Base-by-base conservation (phyloP, 768 basidiomycete species). In the Mycena epipterygia region DNA sequence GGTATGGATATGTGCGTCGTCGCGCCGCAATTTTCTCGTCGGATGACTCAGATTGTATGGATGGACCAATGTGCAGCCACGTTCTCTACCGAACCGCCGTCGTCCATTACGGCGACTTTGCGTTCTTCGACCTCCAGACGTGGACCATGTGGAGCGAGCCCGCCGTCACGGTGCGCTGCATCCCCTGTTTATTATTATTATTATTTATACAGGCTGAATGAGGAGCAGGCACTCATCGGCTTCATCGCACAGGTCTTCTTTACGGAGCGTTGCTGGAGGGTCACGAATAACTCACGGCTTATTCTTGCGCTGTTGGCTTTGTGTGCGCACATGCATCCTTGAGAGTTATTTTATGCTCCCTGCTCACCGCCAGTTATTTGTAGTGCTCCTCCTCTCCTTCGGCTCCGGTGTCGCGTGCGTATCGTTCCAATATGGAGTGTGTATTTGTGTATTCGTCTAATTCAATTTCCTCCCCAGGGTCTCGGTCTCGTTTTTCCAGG, bases 141-240 rank as follows among this genome's bases (percentile, higher is more conserved):
- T 72, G 71, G 71, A 65, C 71, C 3, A 68, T 72, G 56, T 72
- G 71, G 62, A 5, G 23, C 4, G 56, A 69, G 27, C 71, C 71
- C 13, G 62, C 25, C 5, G 41, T 68, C 44, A 64, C 63, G 8
- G 71, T 60, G 44, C 21, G 57, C 32, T 30, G 12, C n/a, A n/a
- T 33, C 11, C 9, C 1, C 25, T 32, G 3, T 42, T 21, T 19
- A 11, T 41, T 41, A 41, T 17, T 27, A 32, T 30, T 23, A 17
- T 1, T 29, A 16, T 49, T n/a, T 13, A 12, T 30, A 14, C 7
- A n/a, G 16, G 1, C 14, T 53, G 21, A 35, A 23, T 21, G 25
- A 33, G 30, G 16, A 2, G 21, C 37, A 60, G 59, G 59, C 59
- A n/a, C 4, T 48, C 29, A 23, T 48, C 21, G 59, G 59, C 44